Percentiles rank a stretch among this genome's conserved stretches.
Conservation (phyloP, 345 rosid genomes). For the Brassica carinata region DNA sequence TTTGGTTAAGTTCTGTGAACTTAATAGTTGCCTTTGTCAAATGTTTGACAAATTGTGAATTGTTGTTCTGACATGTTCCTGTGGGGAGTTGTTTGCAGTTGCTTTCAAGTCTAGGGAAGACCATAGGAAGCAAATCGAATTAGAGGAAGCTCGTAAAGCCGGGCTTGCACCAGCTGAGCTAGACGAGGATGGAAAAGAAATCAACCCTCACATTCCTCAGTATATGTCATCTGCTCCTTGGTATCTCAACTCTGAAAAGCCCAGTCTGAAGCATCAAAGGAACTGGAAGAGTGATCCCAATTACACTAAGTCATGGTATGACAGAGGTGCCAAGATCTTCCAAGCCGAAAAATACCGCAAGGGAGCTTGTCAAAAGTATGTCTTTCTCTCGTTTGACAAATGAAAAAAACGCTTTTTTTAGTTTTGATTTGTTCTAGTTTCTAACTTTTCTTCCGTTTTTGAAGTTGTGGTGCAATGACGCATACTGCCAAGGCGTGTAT, state of each 20-base stretch:
- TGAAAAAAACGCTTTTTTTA: not conserved
- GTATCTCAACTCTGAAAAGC: constrained; percentile 67
- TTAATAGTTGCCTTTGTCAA: not conserved
- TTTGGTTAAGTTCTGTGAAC: not conserved
- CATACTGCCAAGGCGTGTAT: constrained; percentile 71
- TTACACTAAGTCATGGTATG: constrained; percentile 76
- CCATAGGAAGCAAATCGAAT: constrained; percentile 60
- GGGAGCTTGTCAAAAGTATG: constrained; percentile 79
- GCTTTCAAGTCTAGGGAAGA: constrained; percentile 72
- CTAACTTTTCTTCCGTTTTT: constrained; percentile 1
- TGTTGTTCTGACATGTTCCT: constrained; percentile 60
- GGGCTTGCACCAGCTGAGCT: constrained; percentile 82
- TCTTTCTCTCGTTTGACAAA: not conserved
- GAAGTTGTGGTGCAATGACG: constrained; percentile 91
- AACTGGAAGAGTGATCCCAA: constrained; percentile 83
- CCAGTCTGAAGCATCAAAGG: constrained; percentile 85
- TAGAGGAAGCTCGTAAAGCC: constrained; percentile 71
- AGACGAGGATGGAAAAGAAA: constrained; percentile 78
- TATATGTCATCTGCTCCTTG: constrained; percentile 80
- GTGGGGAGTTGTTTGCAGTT: constrained; percentile 53
- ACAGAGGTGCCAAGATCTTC: constrained; percentile 64
- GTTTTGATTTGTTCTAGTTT: not conserved
- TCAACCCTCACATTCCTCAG: constrained; percentile 77
- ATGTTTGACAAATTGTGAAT: constrained; percentile 42
- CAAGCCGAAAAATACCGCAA: constrained; percentile 77